phyloP scores from a whole-genome alignment of 2,329 filamentous ascomycete species.

The Exophiala alcalophila region DNA sequence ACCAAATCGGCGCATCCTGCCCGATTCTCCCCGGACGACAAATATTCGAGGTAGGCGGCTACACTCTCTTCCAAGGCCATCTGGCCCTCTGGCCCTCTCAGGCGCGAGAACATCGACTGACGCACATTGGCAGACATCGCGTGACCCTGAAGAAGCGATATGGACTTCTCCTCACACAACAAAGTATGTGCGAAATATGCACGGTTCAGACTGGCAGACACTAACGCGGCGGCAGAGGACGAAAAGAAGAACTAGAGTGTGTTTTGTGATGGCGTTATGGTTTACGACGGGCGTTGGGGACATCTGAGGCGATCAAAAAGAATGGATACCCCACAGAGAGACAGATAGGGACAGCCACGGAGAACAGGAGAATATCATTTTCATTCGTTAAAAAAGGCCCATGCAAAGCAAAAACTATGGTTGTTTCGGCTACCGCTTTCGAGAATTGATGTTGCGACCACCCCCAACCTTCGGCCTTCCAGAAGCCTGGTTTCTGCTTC shows the following conservation, averaged over 20 bases:
- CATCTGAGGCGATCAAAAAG: neutral
- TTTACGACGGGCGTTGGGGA: neutral
- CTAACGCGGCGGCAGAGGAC: conserved; percentile 29
- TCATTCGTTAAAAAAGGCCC: no score
- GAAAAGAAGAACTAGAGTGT: conserved; percentile 34
- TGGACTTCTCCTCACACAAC: conserved; percentile 80
- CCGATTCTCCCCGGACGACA: conserved; percentile 96
- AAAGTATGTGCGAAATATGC: conserved; percentile 45
- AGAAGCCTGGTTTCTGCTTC: conserved; percentile 63
- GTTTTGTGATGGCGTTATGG: conserved; percentile 5
- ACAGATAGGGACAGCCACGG: no score
- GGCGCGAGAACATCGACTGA: conserved; percentile 3
- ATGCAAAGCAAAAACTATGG: no score
- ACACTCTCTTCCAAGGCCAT: neutral
- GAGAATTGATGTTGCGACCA: conserved; percentile 81
- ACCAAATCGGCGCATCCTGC: conserved; percentile 96
- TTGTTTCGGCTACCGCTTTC: conserved; percentile 45
- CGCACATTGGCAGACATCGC: conserved; percentile 63
- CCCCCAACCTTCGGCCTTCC: conserved; percentile 78
- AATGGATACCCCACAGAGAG: conserved; percentile 25
- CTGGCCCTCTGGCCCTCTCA: no score
- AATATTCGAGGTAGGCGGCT: conserved; percentile 72
- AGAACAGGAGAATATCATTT: no score
- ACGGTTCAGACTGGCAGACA: conserved; percentile 17
- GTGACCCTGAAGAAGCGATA: conserved; percentile 95